Conservation (phyloP, 768 basidiomycete species). For the Trametes meyenii region DNA sequence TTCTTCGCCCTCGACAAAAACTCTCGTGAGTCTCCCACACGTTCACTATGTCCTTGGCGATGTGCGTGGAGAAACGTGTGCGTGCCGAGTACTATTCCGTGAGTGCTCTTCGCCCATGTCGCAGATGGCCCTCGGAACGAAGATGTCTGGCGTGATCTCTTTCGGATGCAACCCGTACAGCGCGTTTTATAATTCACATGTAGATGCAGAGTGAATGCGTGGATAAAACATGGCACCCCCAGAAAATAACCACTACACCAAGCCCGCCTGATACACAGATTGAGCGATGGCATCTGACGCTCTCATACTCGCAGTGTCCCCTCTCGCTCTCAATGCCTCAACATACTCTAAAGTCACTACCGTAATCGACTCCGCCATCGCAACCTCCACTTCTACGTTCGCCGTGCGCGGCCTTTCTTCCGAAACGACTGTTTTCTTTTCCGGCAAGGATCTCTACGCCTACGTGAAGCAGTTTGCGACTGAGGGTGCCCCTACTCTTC, state of each 20-base stretch:
- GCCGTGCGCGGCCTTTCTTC: constrained; percentile 80
- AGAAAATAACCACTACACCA: neutral
- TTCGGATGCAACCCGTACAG: too few species aligned
- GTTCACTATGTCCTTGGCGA: neutral
- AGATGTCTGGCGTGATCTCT: too few species aligned
- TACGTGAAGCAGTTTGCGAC: constrained; percentile 78
- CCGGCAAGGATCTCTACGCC: constrained; percentile 70
- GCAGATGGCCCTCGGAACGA: too few species aligned
- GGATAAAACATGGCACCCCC: too few species aligned
- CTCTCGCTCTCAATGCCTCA: constrained; percentile 66
- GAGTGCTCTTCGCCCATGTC: too few species aligned
- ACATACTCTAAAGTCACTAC: constrained; percentile 74
- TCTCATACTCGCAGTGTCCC: constrained; percentile 63
- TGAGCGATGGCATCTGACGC: constrained; percentile 10
- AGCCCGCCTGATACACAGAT: neutral
- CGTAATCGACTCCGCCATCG: constrained; percentile 79
- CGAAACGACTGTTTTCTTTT: constrained; percentile 72
- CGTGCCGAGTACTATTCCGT: too few species aligned
- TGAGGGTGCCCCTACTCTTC: constrained; percentile 56
- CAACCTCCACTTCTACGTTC: constrained; percentile 63
- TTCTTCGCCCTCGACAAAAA: constrained; percentile 87
- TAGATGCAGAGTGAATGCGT: too few species aligned
- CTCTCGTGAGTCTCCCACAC: constrained; percentile 63
- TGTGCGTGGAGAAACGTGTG: neutral
- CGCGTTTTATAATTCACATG: too few species aligned